These are phyloP conservation scores for Kodamaea fukazawae DNA, from an alignment of 805 yeast species.

Conservation along the genomic window DNA sequence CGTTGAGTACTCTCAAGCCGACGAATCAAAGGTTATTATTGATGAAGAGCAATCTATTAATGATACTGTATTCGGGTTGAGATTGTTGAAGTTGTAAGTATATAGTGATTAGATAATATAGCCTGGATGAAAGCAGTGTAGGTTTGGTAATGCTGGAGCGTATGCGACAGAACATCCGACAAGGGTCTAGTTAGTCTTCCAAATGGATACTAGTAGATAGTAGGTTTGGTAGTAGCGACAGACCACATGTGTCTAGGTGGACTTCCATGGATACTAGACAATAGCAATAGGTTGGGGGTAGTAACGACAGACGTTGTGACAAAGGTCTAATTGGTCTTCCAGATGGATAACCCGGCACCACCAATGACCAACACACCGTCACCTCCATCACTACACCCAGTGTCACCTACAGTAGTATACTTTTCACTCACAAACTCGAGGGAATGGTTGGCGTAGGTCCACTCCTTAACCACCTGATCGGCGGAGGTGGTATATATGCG, in stretches of 20 bases:
- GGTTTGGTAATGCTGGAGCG: too few relatives aligned
- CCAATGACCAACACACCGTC: conserved; percentile 51
- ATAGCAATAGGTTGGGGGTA: too few relatives aligned
- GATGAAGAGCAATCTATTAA: conserved; percentile 82
- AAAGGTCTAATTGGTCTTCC: too few relatives aligned
- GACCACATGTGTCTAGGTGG: too few relatives aligned
- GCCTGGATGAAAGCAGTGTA: too few relatives aligned
- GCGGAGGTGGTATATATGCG: conserved; percentile 65
- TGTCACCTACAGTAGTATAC: conserved; percentile 87
- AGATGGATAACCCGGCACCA: conserved; percentile 71
- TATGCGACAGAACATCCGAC: too few relatives aligned
- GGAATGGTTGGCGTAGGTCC: conserved; percentile 43
- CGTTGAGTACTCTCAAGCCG: conserved; percentile 43
- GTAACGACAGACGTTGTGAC: too few relatives aligned
- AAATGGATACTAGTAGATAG: too few relatives aligned
- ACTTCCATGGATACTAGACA: too few relatives aligned
- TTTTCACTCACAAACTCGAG: conserved; percentile 19
- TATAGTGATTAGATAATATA: background rate
- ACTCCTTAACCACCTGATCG: conserved; percentile 72
- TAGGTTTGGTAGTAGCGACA: too few relatives aligned
- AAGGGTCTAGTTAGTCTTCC: too few relatives aligned
- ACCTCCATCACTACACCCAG: conserved; percentile 64
- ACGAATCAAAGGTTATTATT: conserved; percentile 47
- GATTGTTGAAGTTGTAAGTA: conserved; percentile 60
- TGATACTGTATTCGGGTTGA: conserved; percentile 74